A percentile compares a stretch with the other conserved stretches of the same genome.
Evolutionary conservation across 2,329 filamentous ascomycete species (phyloP).

Genomic region (Paecilomyces variotii): DNA sequence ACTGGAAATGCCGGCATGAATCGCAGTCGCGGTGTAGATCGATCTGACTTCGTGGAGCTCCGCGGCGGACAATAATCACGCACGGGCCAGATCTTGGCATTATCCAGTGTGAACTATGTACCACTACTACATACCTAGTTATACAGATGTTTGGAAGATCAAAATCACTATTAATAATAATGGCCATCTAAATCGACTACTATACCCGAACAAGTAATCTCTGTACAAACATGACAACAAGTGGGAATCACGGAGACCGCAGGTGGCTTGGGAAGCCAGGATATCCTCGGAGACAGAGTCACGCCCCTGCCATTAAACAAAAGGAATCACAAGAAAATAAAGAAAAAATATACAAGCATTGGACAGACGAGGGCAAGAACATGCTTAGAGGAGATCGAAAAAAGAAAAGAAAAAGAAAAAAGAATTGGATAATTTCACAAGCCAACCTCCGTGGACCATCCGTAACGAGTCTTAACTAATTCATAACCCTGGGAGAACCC

Average conservation of each 20-base stretch:
- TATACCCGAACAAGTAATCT: constrained; percentile 2
- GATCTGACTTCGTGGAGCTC: background rate
- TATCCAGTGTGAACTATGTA: background rate
- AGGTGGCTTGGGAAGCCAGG: background rate
- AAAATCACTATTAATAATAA: background rate
- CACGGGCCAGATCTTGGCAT: constrained; percentile 9
- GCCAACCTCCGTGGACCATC: constrained; percentile 22
- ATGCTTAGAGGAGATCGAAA: constrained; percentile 5
- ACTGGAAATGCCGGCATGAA: background rate
- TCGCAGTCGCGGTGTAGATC: background rate
- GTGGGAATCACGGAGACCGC: background rate
- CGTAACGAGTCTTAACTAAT: constrained; percentile 28
- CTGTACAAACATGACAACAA: constrained; percentile 1
- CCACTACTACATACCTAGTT: too few relatives aligned
- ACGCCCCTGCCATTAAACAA: constrained; percentile 28
- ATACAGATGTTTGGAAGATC: background rate
- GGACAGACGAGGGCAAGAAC: constrained; percentile 10
- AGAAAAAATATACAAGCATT: constrained; percentile 10
- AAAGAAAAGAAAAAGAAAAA: constrained; percentile 7
- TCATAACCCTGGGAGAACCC: constrained; percentile 29
- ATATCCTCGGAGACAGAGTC: constrained; percentile 5
- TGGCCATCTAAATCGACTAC: constrained; percentile 1
- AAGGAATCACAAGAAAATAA: constrained; percentile 10
- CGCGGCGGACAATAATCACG: background rate
- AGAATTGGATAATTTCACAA: constrained; percentile 17